Evolutionary conservation across 176 grass and related monocot species (phyloP).

Genomic region (Ampelocalamus luodianensis): DNA sequence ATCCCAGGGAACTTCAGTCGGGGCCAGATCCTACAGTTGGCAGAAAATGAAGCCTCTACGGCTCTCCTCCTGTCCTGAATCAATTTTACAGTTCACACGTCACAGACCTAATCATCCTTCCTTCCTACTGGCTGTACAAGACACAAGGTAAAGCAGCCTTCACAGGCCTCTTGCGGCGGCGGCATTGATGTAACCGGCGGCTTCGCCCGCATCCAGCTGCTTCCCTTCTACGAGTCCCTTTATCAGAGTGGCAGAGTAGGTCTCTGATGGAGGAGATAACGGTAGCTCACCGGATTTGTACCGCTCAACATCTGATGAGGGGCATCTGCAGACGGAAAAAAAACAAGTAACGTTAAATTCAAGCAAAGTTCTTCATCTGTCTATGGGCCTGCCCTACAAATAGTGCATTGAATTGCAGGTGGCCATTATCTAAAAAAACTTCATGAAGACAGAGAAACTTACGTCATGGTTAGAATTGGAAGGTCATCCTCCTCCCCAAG

Average conservation of each 20-base stretch:
- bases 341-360: background rate
- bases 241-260: conserved; percentile 63
- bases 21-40: background rate
- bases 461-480: conserved; percentile 95
- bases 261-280: conserved; percentile 58
- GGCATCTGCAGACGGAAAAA: conserved; percentile 55
- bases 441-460: conserved; percentile 21
- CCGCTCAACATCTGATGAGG: conserved; percentile 59
- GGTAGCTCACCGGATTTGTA: conserved; percentile 62
- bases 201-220: conserved; percentile 58
- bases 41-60: background rate
- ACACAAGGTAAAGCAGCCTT: conserved; percentile 5
- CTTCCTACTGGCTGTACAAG: conserved; percentile 46
- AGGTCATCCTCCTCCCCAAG: conserved; percentile 74
- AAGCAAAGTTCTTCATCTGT: background rate
- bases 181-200: conserved; percentile 60
- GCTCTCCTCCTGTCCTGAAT: background rate
- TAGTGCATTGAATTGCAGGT: background rate
- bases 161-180: conserved; percentile 55
- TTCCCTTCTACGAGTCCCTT: conserved; percentile 83
- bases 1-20: conserved; percentile 17
- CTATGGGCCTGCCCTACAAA: background rate
- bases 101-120: background rate
- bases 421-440: background rate
- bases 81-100: background rate